Evolutionary conservation across 2,329 filamentous ascomycete species (phyloP), one percentile per base, ranked within the genome.

Genomic region (Septoria linicola): DNA sequence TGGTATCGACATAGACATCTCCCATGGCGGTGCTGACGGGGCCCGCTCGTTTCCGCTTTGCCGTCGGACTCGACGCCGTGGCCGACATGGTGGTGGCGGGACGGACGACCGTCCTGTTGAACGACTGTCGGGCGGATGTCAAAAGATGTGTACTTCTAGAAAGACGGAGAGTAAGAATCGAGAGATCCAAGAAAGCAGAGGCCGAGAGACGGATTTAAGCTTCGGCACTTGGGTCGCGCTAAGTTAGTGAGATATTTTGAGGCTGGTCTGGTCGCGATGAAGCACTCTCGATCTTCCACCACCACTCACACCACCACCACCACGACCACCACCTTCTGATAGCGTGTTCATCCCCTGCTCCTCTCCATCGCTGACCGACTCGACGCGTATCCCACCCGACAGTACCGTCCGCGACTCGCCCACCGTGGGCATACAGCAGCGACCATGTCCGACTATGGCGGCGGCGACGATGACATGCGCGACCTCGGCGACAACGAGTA

Each of bases 391-490:
- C 8, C n/a, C 19, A n/a, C 19, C 3, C 10, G 8, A 11, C 36
- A 19, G 27, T 10, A 8, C 20, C 10, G 3, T 2, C 10, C 3
- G 8, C 39, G 39, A 41, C 13, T 30, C 39, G n/a, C 10, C 8
- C 20, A 4, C 39, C 4, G 13, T n/a, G 20, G 8, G 5, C n/a
- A 19, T 5, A 16, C 21, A 27, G 14, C 21, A 30, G 35, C 30
- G 17, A 49, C 34, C 23, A 76, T 76, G 73, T 73, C 71, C 56
- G 73, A 76, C 66, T 74, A 73, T 62, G 73, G 71, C 57, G 72
- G 70, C 58, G 70, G 66, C 56, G 72, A 68, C 42, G 64, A 59
- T 49, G 72, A 65, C 20, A 65, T 66, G 62, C 55, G 54, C 25
- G 68, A 70, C 54, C 67, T 65, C 51, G 67, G 65, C 50, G 62